A percentile compares a stretch with the other conserved stretches of the same genome.
phyloP scores from a whole-genome alignment of 2,329 filamentous ascomycete species.

The Scleromitrula shiraiana region DNA sequence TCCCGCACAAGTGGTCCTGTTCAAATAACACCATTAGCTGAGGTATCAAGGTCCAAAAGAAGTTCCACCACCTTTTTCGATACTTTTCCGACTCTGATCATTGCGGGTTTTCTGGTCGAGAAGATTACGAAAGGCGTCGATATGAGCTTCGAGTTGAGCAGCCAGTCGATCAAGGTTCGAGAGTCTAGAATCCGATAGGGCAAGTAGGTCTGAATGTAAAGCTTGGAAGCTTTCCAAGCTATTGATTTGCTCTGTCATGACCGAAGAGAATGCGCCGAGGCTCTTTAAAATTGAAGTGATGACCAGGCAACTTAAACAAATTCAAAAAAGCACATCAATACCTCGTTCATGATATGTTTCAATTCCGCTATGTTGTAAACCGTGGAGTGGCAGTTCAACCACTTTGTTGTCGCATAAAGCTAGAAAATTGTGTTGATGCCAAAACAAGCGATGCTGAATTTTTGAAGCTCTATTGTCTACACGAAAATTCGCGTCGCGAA shows the following conservation, averaged over 20 bases:
- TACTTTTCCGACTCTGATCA: slow-evolving; percentile 62
- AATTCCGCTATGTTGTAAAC: slow-evolving; percentile 1
- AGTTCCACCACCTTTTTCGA: slow-evolving; percentile 52
- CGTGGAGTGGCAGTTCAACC: neutral
- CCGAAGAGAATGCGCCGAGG: slow-evolving; percentile 20
- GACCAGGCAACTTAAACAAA: slow-evolving; percentile 2
- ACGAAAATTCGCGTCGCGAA: slow-evolving; percentile 11
- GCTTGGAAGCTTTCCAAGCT: slow-evolving; percentile 71
- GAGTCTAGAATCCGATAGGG: slow-evolving; percentile 63
- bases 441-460: slow-evolving; percentile 9
- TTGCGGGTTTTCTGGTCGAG: slow-evolving; percentile 69
- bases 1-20: slow-evolving; percentile 68
- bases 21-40: too few species aligned
- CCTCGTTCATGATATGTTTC: neutral
- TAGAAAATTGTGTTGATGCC: slow-evolving; percentile 5
- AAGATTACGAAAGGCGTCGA: slow-evolving; percentile 60
- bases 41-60: slow-evolving; percentile 6
- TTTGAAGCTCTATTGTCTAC: slow-evolving; percentile 9
- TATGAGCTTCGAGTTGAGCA: slow-evolving; percentile 55
- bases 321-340: neutral
- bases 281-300: slow-evolving; percentile 6
- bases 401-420: slow-evolving; percentile 1
- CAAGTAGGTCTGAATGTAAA: slow-evolving; percentile 77
- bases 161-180: slow-evolving; percentile 63
- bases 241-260: slow-evolving; percentile 62